Base-by-base conservation (phyloP, 1,139 yeast genomes). In the Zygosaccharomyces pseudobailii region DNA sequence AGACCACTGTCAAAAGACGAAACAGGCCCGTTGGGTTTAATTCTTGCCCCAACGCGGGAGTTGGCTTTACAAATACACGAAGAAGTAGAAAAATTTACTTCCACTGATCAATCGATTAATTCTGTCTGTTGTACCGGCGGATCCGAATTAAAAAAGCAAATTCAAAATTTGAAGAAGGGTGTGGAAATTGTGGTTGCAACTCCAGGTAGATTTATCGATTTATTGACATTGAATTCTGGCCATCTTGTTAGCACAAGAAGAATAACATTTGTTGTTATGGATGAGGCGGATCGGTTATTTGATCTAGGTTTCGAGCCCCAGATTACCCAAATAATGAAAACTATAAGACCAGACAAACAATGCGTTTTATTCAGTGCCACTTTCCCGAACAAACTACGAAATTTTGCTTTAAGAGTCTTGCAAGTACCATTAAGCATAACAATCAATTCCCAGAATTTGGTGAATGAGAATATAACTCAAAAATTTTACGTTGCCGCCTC, bases 301-400 rank as follows among this genome's bases (percentile, higher is more conserved):
- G 99, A 92, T 67, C 74, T 92, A 79, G 99, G 99, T 1, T 94
- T 94, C 69, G 98, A 89, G 61, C 98, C 98, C 0, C 99, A 94
- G 63, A 90, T 94, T 3, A 82, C 79, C 58, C 87, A 88, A 59
- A 84, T 94, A 25, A 74, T 89, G 59, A 74, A 79, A 27, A 86
- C 86, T 39, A 76, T 88, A 2, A 74, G 97, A 45, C 95, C 95
- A 0, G 96, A 90, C 61, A 73, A 85, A 46, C 98, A 92, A 62
- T 87, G 95, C n/a, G 94, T 90, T 5, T 67, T 94, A 32, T 92
- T 92, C 63, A 87, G 96, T 8, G 98, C 98, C 0, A 94, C 99
- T 0, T 89, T 92, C 56, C 97, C 97, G 0, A 72, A 74, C 19
- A 84, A 84, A 53, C 78, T 92, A 76, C 95, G 87, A 59, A 67